These are phyloP conservation scores for Neonectria hederae DNA, from an alignment of 2,329 filamentous ascomycete species.

Conservation along the genomic window DNA sequence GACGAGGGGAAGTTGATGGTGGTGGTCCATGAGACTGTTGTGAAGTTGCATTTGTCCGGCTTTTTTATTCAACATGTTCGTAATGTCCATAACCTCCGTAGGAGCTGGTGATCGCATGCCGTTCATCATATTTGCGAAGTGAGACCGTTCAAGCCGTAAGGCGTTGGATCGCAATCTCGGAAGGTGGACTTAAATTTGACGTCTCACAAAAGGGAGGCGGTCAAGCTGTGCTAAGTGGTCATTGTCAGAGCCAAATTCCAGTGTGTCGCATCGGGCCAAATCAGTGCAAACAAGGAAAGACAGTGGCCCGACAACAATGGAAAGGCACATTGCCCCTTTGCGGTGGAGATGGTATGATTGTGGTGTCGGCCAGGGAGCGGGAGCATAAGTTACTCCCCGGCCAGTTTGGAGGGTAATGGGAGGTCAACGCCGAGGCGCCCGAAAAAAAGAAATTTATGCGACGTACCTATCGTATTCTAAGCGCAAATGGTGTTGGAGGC, in stretches of 20 bases:
- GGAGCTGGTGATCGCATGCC: conserved; percentile 56
- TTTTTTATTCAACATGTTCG: conserved; percentile 63
- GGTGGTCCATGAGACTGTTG: conserved; percentile 46
- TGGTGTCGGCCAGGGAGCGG: background rate
- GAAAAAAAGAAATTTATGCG: background rate
- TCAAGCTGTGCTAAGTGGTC: conserved; percentile 35
- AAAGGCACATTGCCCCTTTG: conserved; percentile 12
- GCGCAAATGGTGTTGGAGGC: background rate
- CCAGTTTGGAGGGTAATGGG: background rate
- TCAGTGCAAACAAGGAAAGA: conserved; percentile 4
- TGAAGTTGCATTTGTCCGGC: conserved; percentile 49
- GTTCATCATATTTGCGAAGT: conserved; percentile 42
- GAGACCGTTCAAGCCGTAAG: conserved; percentile 25
- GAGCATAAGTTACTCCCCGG: background rate
- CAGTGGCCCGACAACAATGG: background rate
- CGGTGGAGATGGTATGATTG: conserved; percentile 4
- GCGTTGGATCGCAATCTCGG: conserved; percentile 33
- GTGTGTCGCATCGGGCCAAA: conserved; percentile 7
- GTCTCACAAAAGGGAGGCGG: conserved; percentile 39
- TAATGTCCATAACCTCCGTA: conserved; percentile 63
- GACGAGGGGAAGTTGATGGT: conserved; percentile 44
- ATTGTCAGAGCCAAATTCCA: conserved; percentile 32
- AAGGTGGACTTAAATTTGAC: conserved; percentile 34
- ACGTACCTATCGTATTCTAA: conserved; percentile 13
- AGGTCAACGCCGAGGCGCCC: background rate